Percentiles rank a stretch among this genome's conserved stretches.
Conservation (phyloP, 306 rosid species). For the Lotus japonicus region DNA sequence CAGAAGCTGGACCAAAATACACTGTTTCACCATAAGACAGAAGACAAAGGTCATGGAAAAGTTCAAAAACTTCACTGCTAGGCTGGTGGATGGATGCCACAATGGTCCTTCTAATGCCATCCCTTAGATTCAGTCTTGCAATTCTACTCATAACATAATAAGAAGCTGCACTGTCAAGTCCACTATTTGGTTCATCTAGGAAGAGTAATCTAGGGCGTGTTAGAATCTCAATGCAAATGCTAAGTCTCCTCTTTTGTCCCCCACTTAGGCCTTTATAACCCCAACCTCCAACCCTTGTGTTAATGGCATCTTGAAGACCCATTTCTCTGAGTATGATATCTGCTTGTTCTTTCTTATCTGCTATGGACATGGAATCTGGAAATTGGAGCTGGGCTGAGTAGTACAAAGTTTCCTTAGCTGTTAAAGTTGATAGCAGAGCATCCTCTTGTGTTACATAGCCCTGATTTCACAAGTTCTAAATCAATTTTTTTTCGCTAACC, state of each 20-base stretch:
- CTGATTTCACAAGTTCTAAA: constrained; percentile 23
- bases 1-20: constrained; percentile 31
- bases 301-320: constrained; percentile 49
- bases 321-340: constrained; percentile 48
- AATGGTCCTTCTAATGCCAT: constrained; percentile 40
- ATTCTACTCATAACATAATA: constrained; percentile 61
- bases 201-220: constrained; percentile 58
- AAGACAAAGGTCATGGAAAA: constrained; percentile 47
- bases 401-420: constrained; percentile 45
- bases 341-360: constrained; percentile 56
- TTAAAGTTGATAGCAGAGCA: constrained; percentile 46
- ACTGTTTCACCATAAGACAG: constrained; percentile 33
- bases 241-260: constrained; percentile 66
- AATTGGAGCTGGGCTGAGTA: constrained; percentile 64
- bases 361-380: constrained; percentile 45
- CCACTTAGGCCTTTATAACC: constrained; percentile 49
- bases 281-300: constrained; percentile 70
- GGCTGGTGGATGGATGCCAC: constrained; percentile 68
- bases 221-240: constrained; percentile 67
- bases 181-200: constrained; percentile 81
- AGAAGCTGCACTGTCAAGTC: constrained; percentile 74
- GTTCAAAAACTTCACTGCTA: constrained; percentile 54
- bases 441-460: constrained; percentile 72
- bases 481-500: neutral
- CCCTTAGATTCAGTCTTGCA: constrained; percentile 30